phyloP scores from a whole-genome alignment of 768 basidiomycete species.

The Favolaschia claudopus region DNA sequence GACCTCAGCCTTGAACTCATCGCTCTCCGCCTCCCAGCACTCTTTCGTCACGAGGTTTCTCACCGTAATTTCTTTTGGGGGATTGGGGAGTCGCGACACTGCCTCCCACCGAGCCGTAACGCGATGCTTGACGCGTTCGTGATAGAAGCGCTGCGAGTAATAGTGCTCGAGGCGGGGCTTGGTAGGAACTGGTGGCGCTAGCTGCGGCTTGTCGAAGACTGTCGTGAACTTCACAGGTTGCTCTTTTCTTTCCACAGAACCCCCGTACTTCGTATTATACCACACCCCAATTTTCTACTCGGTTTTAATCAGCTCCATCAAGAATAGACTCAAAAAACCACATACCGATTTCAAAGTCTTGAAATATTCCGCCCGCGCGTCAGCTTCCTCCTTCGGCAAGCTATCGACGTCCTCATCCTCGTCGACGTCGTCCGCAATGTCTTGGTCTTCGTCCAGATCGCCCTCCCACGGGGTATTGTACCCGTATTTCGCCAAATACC shows the following conservation, averaged over 20 bases:
- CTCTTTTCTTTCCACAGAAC: not conserved
- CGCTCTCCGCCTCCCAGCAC: not conserved
- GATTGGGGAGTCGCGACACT: not conserved
- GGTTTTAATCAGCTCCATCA: no score
- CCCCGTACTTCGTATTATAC: not conserved
- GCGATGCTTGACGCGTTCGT: not conserved
- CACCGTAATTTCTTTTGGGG: not conserved
- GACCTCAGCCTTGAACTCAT: not conserved
- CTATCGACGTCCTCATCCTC: not conserved
- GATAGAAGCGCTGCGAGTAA: not conserved
- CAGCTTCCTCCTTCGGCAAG: not conserved
- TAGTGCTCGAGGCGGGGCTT: not conserved
- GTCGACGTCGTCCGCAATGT: not conserved
- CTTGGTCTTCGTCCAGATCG: not conserved
- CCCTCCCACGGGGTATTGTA: not conserved
- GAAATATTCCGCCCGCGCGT: not conserved
- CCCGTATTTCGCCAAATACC: conserved; percentile 1
- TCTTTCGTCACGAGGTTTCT: not conserved
- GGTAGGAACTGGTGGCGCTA: not conserved
- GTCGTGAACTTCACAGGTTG: not conserved
- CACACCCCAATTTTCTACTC: conserved; percentile 5
- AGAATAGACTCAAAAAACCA: no score
- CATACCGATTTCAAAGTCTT: not conserved
- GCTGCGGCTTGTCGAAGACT: not conserved
- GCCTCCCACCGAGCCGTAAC: not conserved